Conservation (phyloP, 2,329 filamentous ascomycete genomes). For the Aspergillus ochraceoroseus region DNA sequence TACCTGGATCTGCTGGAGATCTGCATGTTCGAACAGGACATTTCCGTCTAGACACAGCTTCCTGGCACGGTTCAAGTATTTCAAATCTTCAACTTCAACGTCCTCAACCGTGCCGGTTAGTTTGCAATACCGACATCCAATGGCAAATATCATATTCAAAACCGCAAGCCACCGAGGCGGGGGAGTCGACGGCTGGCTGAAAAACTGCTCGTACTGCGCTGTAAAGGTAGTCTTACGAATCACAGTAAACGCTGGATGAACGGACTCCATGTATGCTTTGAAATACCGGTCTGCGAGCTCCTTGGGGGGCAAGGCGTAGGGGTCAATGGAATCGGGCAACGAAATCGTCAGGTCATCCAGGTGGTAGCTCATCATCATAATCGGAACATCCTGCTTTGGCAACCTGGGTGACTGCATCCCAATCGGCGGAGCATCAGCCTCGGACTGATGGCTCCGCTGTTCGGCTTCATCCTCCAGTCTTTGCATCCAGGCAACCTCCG, state of each 20-base stretch:
- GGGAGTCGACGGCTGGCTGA: conserved; percentile 23
- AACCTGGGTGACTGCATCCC: neutral
- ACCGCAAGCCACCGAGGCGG: conserved; percentile 40
- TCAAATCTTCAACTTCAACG: conserved; percentile 33
- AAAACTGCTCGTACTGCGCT: conserved; percentile 38
- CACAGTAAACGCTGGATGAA: conserved; percentile 42
- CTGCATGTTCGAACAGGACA: conserved; percentile 39
- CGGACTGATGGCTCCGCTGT: conserved; percentile 15
- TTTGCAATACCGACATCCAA: conserved; percentile 40
- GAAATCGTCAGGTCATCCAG: conserved; percentile 39
- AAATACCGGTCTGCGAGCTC: conserved; percentile 39
- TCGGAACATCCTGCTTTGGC: conserved; percentile 18
- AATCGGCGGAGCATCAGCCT: conserved; percentile 2
- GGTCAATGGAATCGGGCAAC: conserved; percentile 32
- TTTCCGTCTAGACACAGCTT: conserved; percentile 35
- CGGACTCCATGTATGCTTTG: conserved; percentile 36
- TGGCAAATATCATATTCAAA: conserved; percentile 46
- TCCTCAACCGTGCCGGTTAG: conserved; percentile 24
- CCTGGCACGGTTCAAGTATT: conserved; percentile 41
- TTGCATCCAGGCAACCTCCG: conserved; percentile 43
- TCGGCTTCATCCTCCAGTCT: conserved; percentile 32
- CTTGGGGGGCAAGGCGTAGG: conserved; percentile 36
- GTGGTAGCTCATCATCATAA: conserved; percentile 36
- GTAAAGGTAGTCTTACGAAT: conserved; percentile 37
- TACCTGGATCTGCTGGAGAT: conserved; percentile 44